These are phyloP conservation scores for Aspergillus felis DNA, from an alignment of 2,329 filamentous ascomycete genomes.

Conservation along the genomic window DNA sequence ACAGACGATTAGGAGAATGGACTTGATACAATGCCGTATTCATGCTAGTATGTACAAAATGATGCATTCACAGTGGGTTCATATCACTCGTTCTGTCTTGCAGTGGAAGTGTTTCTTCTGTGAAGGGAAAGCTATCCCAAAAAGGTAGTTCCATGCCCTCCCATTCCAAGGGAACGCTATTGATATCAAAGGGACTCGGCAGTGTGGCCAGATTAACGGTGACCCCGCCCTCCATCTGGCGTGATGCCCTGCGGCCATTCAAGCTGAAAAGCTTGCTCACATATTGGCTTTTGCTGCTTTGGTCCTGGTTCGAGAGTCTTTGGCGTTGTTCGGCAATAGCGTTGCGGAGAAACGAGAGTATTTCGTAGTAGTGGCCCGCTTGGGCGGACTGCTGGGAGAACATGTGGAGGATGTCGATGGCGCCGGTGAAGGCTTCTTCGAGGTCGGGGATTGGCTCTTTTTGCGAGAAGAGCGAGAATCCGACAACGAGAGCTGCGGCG, in stretches of 20 bases:
- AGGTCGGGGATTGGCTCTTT: conserved; percentile 39
- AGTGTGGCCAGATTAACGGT: conserved; percentile 5
- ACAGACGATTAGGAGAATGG: no score
- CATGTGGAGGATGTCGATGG: conserved; percentile 48
- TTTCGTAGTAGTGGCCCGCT: conserved; percentile 56
- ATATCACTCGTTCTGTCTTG: neutral
- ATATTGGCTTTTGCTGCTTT: conserved; percentile 29
- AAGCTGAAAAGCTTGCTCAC: conserved; percentile 37
- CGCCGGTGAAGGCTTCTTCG: conserved; percentile 46
- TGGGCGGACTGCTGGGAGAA: conserved; percentile 51
- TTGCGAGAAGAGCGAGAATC: conserved; percentile 54
- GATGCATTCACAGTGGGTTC: neutral
- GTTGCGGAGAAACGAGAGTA: conserved; percentile 46
- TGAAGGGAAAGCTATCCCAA: conserved; percentile 36
- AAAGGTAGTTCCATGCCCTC: conserved; percentile 32
- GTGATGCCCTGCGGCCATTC: conserved; percentile 12
- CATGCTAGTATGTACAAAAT: neutral
- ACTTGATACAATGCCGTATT: no score
- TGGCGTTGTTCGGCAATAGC: conserved; percentile 44
- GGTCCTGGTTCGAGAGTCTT: conserved; percentile 23
- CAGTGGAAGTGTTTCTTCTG: conserved; percentile 14
- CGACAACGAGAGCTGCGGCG: conserved; percentile 54
- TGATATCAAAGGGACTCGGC: conserved; percentile 14
- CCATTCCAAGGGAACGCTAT: conserved; percentile 23
- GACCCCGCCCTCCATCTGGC: conserved; percentile 3